These are phyloP conservation scores for Pneumocystis sp. DNA, from an alignment of 1,139 yeast genomes.

Conservation along the genomic window DNA sequence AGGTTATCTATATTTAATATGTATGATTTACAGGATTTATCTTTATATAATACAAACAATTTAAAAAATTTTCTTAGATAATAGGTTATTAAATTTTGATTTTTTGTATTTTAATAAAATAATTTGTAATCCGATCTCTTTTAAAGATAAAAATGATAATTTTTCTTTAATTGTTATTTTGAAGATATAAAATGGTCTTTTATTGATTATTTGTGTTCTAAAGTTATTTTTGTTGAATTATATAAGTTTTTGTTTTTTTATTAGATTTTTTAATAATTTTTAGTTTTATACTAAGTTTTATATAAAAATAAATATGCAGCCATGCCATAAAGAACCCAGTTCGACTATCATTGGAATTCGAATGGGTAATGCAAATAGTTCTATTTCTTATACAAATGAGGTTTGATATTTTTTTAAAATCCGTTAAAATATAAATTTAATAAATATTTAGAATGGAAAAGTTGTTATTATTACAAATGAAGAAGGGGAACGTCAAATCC, in stretches of 20 bases:
- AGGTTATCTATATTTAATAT: no score
- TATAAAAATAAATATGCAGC: not conserved
- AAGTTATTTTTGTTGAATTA: not conserved
- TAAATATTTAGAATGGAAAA: slow-evolving; percentile 48
- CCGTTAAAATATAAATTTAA: not conserved
- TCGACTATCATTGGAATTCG: slow-evolving; percentile 76
- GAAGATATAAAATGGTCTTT: no score
- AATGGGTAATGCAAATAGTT: slow-evolving; percentile 90
- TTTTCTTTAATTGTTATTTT: no score
- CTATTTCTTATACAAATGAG: slow-evolving; percentile 71
- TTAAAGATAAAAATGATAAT: no score
- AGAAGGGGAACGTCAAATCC: slow-evolving; percentile 96
- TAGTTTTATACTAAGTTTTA: not conserved
- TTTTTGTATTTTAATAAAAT: no score
- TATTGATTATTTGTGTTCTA: no score
- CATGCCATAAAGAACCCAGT: slow-evolving; percentile 12
- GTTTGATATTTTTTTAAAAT: slow-evolving; percentile 5
- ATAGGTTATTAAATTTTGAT: no score
- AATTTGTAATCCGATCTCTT: no score
- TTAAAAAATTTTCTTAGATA: no score
- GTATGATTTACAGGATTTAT: no score
- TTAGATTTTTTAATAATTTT: not conserved
- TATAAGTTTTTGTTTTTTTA: not conserved
- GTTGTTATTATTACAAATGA: slow-evolving; percentile 97
- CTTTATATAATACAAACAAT: no score